Evolutionary conservation across 257 asterid species (phyloP), one percentile per base, ranked within the genome.

Genomic region (Knoxia roxburghii): DNA sequence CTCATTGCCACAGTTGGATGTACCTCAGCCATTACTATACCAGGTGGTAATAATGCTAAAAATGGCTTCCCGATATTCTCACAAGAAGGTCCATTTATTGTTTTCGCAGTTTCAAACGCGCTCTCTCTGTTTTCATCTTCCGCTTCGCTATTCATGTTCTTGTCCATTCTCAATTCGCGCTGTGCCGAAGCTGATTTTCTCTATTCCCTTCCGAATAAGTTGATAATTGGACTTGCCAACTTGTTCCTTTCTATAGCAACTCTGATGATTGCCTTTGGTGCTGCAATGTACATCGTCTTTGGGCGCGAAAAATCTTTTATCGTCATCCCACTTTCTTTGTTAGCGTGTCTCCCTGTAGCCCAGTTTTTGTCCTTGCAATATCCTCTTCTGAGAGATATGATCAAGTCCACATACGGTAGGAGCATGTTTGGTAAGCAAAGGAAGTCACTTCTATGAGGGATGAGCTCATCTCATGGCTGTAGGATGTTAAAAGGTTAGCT

Each of bases 21-120:
- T 66, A 63, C 76, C 30, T 65, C 76, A 45, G 59, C 76, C 48
- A 72, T 72, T 2, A 72, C 76, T 17, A 72, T 72, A 6, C 76
- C 76, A 4, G 76, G 76, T 12, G 72, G 76, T 10, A 72, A 35
- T 40, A 33, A 41, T 46, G 21, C 15, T 35, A 26, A 33, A 4
- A 64, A 40, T 33, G 76, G 76, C 29, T 32, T 56, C 29, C 76
- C 76, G 1, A 50, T 65, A 20, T 72, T 72, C 62, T 59, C 71
- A 23, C 35, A 50, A 5, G 29, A 65, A 26, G 4, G 18, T 7
- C 68, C 72, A 21, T 72, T 65, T 27, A 59, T 48, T 1, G 20
- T 59, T n/a, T 57, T 69, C 46, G 64, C 71, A 11, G 23, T 54
- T 57, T 29, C 54, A 1, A 56, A 64, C 49, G 58, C 62, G 14